phyloP scores from a whole-genome alignment of 1,284 basidiomycete genomes.

The Cystobasidium pallidum region DNA sequence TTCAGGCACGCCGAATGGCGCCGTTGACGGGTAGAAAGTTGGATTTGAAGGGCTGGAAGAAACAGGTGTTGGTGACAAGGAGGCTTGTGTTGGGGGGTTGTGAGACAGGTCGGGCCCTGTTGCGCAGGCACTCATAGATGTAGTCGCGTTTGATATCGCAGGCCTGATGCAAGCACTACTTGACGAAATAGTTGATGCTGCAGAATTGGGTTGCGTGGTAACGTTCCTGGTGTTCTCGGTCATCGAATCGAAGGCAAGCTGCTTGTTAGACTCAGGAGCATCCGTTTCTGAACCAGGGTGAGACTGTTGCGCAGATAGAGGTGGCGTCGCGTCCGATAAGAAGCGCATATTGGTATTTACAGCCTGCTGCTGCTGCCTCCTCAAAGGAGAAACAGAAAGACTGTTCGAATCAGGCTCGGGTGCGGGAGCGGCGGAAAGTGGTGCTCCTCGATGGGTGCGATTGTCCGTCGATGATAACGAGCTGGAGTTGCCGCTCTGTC shows the following conservation, averaged over 20 bases:
- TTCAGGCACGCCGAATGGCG: not conserved
- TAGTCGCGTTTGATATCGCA: not conserved
- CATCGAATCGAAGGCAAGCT: not conserved
- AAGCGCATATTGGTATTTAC: not conserved
- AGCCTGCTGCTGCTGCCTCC: not conserved
- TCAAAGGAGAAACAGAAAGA: not conserved
- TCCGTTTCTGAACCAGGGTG: not conserved
- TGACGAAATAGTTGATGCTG: not conserved
- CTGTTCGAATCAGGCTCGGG: not conserved
- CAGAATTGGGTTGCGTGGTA: not conserved
- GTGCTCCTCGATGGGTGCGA: not conserved
- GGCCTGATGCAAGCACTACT: not conserved
- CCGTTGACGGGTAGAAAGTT: not conserved
- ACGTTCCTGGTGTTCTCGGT: not conserved
- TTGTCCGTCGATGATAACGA: not conserved
- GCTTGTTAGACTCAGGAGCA: not conserved
- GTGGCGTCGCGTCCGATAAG: slow-evolving; percentile 8
- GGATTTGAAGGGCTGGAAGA: not conserved
- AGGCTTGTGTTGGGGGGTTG: not conserved
- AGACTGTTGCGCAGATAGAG: not conserved
- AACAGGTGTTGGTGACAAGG: not conserved
- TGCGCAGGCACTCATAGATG: not conserved
- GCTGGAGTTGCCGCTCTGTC: not conserved
- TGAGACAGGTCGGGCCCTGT: not conserved
- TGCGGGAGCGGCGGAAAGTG: not conserved